Evolutionary conservation across 768 basidiomycete species (phyloP), one percentile per base, ranked within the genome.

Genomic region (Agrocybe chaxingu): DNA sequence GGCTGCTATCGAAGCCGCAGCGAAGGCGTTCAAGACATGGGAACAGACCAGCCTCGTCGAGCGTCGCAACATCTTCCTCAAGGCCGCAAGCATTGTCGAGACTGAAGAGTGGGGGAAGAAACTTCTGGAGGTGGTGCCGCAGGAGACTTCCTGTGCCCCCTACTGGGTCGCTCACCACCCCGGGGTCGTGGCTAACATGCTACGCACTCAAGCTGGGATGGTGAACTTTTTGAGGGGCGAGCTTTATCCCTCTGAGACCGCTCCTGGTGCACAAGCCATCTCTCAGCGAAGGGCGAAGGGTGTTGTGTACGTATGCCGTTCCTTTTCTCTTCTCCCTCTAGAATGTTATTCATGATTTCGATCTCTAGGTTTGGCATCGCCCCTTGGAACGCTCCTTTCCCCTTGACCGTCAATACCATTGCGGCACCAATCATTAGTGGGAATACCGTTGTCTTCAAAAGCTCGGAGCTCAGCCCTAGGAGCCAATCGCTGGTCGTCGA

Each of bases 301-400:
- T 3, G 81, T 80, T 9, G 62, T 79, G 81, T 80, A 50, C 39
- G 75, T 69, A 16, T 16, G 16, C 16, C 16, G 7, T 38, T 48
- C 29, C 6, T 13, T 31, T 51, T 35, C 3, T 2, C n/a, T 9
- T 46, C 13, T 16, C 7, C 8, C 16, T 36, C 33, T 3, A 12
- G 36, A 9, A 41, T n/a, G 12, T 2, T 38, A 24, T 39, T 34
- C 19, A 16, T 48, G 16, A 9, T 19, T 37, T 10, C 10, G 34
- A 8, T n/a, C 12, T 24, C 24, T 53, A 82, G 80, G 16, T 70
- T 80, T 47, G 72, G 75, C 3, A 78, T 82, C 2, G 69, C 75
- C 1, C 80, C 81, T 0, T 83, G 81, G 81, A 83, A 83, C 55
- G 76, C 75, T 2, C 78, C 82, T 0, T 54, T 76, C 7, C 56